Base-by-base conservation (phyloP, 1,139 yeast species). In the Tardiomyces blankii region DNA sequence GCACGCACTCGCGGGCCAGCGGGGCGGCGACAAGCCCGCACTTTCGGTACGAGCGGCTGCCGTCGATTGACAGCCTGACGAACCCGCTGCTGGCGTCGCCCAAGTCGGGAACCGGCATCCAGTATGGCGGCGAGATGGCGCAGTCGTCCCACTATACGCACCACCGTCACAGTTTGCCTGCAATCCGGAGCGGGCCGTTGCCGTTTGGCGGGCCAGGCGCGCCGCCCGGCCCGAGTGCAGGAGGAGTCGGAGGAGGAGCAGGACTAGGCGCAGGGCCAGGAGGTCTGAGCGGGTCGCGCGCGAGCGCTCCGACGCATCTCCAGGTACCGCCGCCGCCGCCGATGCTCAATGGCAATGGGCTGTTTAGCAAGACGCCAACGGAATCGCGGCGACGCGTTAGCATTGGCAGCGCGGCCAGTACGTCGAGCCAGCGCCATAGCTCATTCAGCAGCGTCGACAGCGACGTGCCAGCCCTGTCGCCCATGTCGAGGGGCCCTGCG, bases 21-120 rank as follows among this genome's bases (percentile, higher is more conserved):
- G 21, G 25, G 18, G 43, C 11, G 42, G 33, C 16, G 40, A 39
- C 18, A 21, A 32, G 30, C 32, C 18, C n/a, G 40, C 28, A 14
- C 32, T 38, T 25, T 21, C 35, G 35, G 16, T 30, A 13, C 16
- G 35, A 30, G 39, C 56, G 62, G 33, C 49, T 58, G 40, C 64
- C 64, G 32, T 54, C 63, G 6, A 57, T 56, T 32, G 60, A 56
- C 43, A 46, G 59, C 18, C 48, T 57, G 41, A 51, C 53, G n/a
- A 42, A 44, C 18, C 45, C 51, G 40, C 44, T 47, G 19, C 48
- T 48, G 41, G 44, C 48, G 28, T 21, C 50, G 13, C 46, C 49
- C 4, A 30, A 30, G 35, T 19, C 46, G 48, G 33, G 39, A 32
- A 23, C 42, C 30, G 41, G 43, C n/a, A 14, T 11, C n/a, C 40